Base-by-base conservation (phyloP, 352 stramenopile species). In the Globisporangium apiculatum region DNA sequence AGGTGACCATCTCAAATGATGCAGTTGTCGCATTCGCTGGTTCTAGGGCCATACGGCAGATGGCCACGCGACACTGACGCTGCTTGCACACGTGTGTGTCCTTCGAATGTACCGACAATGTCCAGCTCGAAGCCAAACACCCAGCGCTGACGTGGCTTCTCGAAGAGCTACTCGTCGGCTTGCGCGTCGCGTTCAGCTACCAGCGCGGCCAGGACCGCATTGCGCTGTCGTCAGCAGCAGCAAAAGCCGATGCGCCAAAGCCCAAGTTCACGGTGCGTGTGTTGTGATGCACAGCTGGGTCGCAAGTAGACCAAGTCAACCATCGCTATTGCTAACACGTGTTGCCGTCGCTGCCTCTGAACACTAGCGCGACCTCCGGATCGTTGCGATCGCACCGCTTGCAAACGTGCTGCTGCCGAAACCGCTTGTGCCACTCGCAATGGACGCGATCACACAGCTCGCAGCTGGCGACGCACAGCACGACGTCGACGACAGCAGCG, bases 131-230 rank as follows among this genome's bases (percentile, higher is more conserved):
- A 8, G 45, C 41, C 0, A 70, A 77, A 54, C 63, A 83, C 53
- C 75, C 75, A 3, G 53, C 41, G 40, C 60, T 87, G 40, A 64
- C 66, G 55, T 66, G 62, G 35, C 54, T 82, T 17, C 62, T 88
- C 1, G 72, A 83, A 24, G 69, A 86, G 42, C 52, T 88, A 17
- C 55, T 88, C 38, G 57, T 79, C 18, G 78, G 78, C 40, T 66
- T 86, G 18, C 72, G 55, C 48, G 60, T 88, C 38, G 65, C 64
- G 15, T 82, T 87, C 65, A 71, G 61, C 57, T 78, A 72, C 50
- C 70, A 83, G 51, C 70, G 62, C 38, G 66, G 57, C 24, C 48
- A 68, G 37, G 52, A 69, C 48, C 69, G 59, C 10, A 14, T 53
- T 51, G 51, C 58, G 4, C 59, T 51, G 3, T 62, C 64, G 7